Evolutionary conservation across 179 eudicot species (phyloP), one percentile per base, ranked within the genome.

Genomic region (Silene noctiflora): DNA sequence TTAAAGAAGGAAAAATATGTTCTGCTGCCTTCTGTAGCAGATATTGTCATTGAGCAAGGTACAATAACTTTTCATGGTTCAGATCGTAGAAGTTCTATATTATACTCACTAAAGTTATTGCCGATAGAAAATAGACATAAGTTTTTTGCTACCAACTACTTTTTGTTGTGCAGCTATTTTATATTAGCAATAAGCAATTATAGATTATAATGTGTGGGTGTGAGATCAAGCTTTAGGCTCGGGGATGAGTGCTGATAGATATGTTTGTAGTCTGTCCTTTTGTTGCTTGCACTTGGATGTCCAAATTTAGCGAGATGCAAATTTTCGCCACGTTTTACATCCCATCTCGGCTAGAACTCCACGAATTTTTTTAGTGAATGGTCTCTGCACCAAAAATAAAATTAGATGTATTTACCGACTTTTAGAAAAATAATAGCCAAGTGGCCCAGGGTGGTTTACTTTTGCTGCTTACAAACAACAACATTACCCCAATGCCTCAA

Each of bases 41-140:
- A 92, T 76, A 83, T 92, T 81, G 91, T 91, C 19, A 84, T 93
- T 70, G 96, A 93, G 85, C 98, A 93, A 86, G 98, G 98, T 91
- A 85, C 67, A 46, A 27, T 60, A 62, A 72, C 14, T 62, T 67
- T 73, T 39, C 16, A 22, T 31, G 46, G 35, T 17, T 48, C 19
- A 33, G 44, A 67, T 21, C 13, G 27, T 46, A 17, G 12, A 20
- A 10, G 61, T n/a, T 0, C 21, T 25, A 9, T 11, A 5, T 63
- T 31, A 4, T 17, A 13, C 65, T 68, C 46, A 35, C 25, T 29
- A 6, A 7, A 17, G 1, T 17, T 35, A 12, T 17, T 65, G 25
- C 35, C 17, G 17, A n/a, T 29, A 17, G 7, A n/a, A 9, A 48
- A 16, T 48, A 22, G 59, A 69, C 72, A 27, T 27, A 42, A 8